Evolutionary conservation across 768 basidiomycete genomes (phyloP), one percentile per base, ranked within the genome.

Genomic region (Lanmaoa pseudosensibilis): DNA sequence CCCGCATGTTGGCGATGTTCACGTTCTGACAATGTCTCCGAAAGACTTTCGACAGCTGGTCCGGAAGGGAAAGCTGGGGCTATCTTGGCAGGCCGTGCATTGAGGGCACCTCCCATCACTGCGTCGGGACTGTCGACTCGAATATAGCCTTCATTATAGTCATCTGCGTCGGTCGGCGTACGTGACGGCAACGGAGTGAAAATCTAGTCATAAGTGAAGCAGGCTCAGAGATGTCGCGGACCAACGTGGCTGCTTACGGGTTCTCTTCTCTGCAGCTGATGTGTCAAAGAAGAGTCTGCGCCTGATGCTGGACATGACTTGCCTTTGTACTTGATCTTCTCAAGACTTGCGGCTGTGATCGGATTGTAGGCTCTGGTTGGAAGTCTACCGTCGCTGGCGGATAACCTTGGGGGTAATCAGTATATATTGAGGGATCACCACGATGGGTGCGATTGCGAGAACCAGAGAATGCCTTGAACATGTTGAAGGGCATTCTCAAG

Each of bases 401-500:
- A 57, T 73, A 71, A 12, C 63, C 72, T 19, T 67, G 68, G 44
- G 63, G 66, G 62, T 64, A 70, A 40, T 67, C 65, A 5, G 52
- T 21, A 19, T 69, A 72, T 46, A 63, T 55, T 41, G 55, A 39
- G 30, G 63, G 50, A 59, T 70, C 70, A 23, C 57, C 66, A 44
- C 62, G 70, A 46, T 69, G 61, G 25, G 46, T 32, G 37, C 70
- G 70, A 60, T 59, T 73, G 67, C 70, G 70, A 53, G 69, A 71
- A 58, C 72, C 62, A 54, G 69, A 58, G 46, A 72, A 69, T 61
- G 67, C 70, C 61, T 72, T 72, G 62, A 72, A 72, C 72, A 72
- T 72, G 59, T 72, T 74, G 57, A 72, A 74, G 58, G 70, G 70
- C 70, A 72, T 72, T 54, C 68, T 70, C 65, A 51, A 55, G 58